Conservation (phyloP, 2,329 filamentous ascomycete genomes). For the Onygenales sp. region DNA sequence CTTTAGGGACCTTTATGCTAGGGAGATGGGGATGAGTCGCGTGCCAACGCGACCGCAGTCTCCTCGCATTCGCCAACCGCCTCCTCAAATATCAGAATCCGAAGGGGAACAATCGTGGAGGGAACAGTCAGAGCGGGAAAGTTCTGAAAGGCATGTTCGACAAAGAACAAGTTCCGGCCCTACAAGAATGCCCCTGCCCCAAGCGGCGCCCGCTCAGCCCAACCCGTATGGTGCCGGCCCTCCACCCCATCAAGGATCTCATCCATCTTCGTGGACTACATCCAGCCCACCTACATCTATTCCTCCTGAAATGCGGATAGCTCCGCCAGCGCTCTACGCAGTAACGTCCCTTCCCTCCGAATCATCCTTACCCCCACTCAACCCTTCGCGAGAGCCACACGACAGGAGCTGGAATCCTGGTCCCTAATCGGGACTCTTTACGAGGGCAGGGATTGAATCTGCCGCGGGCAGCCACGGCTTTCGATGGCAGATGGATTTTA, state of each 20-base stretch:
- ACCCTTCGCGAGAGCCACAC: background rate
- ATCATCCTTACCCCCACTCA: background rate
- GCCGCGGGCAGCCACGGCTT: background rate
- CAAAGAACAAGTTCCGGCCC: slow-evolving; percentile 6
- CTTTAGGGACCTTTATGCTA: slow-evolving; percentile 22
- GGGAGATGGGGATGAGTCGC: slow-evolving; percentile 5
- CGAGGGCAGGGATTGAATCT: background rate
- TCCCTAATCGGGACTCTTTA: background rate
- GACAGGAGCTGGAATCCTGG: slow-evolving; percentile 5
- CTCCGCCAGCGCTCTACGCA: background rate
- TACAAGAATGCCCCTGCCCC: slow-evolving; percentile 2
- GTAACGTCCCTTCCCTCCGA: background rate
- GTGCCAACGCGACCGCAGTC: slow-evolving; percentile 9
- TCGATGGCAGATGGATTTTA: background rate
- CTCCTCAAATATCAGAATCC: background rate
- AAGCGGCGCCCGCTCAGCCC: background rate
- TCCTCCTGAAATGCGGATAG: background rate
- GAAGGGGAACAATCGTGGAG: slow-evolving; percentile 1
- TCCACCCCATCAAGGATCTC: background rate
- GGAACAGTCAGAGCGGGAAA: slow-evolving; percentile 2
- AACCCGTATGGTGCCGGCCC: background rate
- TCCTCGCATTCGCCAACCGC: slow-evolving; percentile 4
- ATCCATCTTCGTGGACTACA: background rate
- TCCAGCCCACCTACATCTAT: background rate
- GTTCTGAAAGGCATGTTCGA: slow-evolving; percentile 6